Evolutionary conservation across 306 rosid species (phyloP).

Genomic region (Vigna angularis): DNA sequence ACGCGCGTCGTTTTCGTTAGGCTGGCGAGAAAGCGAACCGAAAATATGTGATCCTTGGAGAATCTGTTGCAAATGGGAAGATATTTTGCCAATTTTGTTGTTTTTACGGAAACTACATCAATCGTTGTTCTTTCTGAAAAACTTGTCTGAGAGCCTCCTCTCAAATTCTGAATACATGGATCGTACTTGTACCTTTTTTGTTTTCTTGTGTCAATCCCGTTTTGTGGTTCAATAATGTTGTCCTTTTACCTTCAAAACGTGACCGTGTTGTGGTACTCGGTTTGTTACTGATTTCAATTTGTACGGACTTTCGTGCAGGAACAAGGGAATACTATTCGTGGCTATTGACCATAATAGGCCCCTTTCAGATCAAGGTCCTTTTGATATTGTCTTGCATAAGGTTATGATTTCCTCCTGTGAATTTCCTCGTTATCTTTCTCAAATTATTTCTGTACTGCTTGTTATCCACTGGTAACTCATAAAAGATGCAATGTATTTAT

Average conservation of each 20-base stretch:
- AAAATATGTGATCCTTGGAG: constrained; percentile 32
- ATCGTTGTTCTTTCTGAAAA: constrained; percentile 12
- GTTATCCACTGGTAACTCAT: background rate
- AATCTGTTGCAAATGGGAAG: constrained; percentile 13
- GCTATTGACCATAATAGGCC: constrained; percentile 79
- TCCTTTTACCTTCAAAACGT: background rate
- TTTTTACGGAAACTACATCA: background rate
- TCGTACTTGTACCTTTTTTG: background rate
- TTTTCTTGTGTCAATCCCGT: background rate
- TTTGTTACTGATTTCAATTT: constrained; percentile 31
- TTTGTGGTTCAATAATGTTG: background rate
- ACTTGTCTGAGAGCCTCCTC: background rate
- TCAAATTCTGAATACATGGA: background rate
- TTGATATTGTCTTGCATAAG: constrained; percentile 90
- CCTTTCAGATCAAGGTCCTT: constrained; percentile 90
- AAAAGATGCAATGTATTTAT: background rate
- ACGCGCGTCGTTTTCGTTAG: constrained; percentile 58
- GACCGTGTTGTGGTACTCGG: constrained; percentile 17
- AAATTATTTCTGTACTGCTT: background rate
- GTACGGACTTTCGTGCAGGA: constrained; percentile 59
- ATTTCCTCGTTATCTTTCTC: background rate
- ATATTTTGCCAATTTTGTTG: constrained; percentile 38
- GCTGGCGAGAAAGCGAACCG: constrained; percentile 53
- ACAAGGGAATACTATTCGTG: constrained; percentile 81
- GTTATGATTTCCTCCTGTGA: constrained; percentile 44